phyloP scores from a whole-genome alignment of 352 stramenopile species.

The Hyphochytrium catenoides region DNA sequence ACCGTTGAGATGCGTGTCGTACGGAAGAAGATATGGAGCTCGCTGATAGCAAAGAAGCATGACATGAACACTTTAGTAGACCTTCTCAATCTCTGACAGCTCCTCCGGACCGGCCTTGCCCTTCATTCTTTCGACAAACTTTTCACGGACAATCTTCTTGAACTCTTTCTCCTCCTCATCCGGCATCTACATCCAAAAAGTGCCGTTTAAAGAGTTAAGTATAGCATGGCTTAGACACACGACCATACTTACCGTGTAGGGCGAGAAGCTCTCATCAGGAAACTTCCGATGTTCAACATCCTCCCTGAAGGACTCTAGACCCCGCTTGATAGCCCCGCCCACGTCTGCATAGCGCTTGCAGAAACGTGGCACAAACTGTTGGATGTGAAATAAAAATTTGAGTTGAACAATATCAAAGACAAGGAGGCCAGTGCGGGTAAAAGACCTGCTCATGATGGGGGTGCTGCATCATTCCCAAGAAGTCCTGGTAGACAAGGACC shows the following conservation, averaged over 20 bases:
- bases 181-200: slow-evolving; percentile 28
- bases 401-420: background rate
- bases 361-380: slow-evolving; percentile 82
- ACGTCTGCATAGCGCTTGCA: slow-evolving; percentile 94
- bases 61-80: too few species aligned
- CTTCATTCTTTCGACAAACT: slow-evolving; percentile 19
- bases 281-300: slow-evolving; percentile 87
- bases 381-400: too few species aligned
- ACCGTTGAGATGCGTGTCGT: too few species aligned
- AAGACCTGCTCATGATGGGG: slow-evolving; percentile 77
- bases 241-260: slow-evolving; percentile 61
- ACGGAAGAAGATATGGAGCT: too few species aligned
- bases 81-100: too few species aligned
- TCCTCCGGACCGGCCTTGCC: too few species aligned
- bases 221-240: background rate
- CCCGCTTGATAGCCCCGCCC: slow-evolving; percentile 71
- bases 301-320: slow-evolving; percentile 79
- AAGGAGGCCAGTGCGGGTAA: background rate
- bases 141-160: slow-evolving; percentile 21
- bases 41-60: too few species aligned
- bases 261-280: slow-evolving; percentile 72
- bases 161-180: slow-evolving; percentile 42
- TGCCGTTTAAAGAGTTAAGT: slow-evolving; percentile 2
- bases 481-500: slow-evolving; percentile 94
- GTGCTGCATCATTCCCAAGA: slow-evolving; percentile 93